Evolutionary conservation across 805 yeast genomes (phyloP).

Genomic region (Myxozyma melibiosi): DNA sequence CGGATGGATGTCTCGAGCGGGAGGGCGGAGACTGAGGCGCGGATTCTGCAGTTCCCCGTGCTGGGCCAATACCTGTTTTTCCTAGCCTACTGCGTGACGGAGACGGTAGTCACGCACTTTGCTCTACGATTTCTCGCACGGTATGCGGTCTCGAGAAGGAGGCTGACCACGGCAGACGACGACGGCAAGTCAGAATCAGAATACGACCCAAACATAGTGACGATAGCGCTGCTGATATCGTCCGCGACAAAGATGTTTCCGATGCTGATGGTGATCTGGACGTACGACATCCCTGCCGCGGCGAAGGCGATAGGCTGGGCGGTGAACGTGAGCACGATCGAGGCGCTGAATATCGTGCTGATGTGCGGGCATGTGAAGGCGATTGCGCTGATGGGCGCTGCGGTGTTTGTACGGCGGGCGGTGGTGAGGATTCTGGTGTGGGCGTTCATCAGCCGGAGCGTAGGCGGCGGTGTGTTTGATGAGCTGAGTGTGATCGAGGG

Average conservation of each 20-base stretch:
- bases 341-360: constrained; percentile 56
- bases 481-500: constrained; percentile 6
- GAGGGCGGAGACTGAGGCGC: constrained; percentile 8
- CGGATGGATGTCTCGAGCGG: constrained; percentile 25
- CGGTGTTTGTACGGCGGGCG: constrained; percentile 30
- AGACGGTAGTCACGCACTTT: constrained; percentile 42
- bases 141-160: constrained; percentile 1
- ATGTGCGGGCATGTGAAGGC: constrained; percentile 43
- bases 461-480: constrained; percentile 7
- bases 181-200: background rate
- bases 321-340: constrained; percentile 64
- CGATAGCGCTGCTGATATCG: constrained; percentile 72
- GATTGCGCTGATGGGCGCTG: constrained; percentile 36
- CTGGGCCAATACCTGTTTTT: constrained; percentile 45
- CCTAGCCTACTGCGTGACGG: constrained; percentile 42
- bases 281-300: constrained; percentile 79
- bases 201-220: constrained; percentile 48
- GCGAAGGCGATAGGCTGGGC: constrained; percentile 60
- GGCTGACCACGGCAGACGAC: background rate
- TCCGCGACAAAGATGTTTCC: constrained; percentile 84
- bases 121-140: constrained; percentile 45
- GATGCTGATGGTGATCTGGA: constrained; percentile 93
- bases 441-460: constrained; percentile 10
- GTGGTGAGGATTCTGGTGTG: constrained; percentile 20
- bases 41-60: constrained; percentile 39